phyloP scores from a whole-genome alignment of 805 yeast genomes.

The Sungouiella thailandica region DNA sequence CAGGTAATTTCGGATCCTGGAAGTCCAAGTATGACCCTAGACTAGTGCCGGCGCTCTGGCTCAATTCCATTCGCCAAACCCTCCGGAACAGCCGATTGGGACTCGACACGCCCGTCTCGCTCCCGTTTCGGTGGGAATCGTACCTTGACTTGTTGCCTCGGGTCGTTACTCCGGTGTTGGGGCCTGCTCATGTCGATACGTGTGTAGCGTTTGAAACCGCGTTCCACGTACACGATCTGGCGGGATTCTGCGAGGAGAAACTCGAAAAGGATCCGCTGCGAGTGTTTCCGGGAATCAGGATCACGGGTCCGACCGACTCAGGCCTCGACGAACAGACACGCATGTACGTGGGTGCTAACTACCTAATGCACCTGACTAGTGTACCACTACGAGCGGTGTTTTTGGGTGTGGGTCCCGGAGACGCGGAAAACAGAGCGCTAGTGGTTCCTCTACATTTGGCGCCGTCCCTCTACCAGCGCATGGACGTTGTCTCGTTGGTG shows the following conservation, averaged over 20 bases:
- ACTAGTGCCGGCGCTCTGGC: conserved; percentile 24
- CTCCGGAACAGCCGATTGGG: conserved; percentile 9
- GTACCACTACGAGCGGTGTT: conserved; percentile 26
- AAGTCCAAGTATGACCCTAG: conserved; percentile 23
- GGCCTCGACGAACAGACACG: conserved; percentile 26
- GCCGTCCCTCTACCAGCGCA: conserved; percentile 1
- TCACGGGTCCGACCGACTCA: conserved; percentile 17
- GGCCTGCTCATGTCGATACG: conserved; percentile 1
- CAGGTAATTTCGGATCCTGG: no score
- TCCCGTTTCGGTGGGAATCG: conserved; percentile 30
- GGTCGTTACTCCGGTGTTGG: neutral
- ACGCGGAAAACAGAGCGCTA: conserved; percentile 11
- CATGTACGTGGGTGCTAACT: conserved; percentile 27
- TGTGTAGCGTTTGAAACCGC: conserved; percentile 1
- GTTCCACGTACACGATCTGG: conserved; percentile 15
- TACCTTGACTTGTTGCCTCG: conserved; percentile 13
- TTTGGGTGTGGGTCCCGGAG: conserved; percentile 20
- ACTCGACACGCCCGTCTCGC: conserved; percentile 15
- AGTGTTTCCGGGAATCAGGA: conserved; percentile 16
- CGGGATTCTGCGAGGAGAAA: conserved; percentile 5
- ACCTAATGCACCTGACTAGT: conserved; percentile 24
- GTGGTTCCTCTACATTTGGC: conserved; percentile 18
- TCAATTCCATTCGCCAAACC: conserved; percentile 3
- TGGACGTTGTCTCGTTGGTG: conserved; percentile 1
- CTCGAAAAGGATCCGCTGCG: neutral